These are phyloP conservation scores for Exophiala lecanii-corni DNA, from an alignment of 2,329 filamentous ascomycete species.

Conservation along the genomic window DNA sequence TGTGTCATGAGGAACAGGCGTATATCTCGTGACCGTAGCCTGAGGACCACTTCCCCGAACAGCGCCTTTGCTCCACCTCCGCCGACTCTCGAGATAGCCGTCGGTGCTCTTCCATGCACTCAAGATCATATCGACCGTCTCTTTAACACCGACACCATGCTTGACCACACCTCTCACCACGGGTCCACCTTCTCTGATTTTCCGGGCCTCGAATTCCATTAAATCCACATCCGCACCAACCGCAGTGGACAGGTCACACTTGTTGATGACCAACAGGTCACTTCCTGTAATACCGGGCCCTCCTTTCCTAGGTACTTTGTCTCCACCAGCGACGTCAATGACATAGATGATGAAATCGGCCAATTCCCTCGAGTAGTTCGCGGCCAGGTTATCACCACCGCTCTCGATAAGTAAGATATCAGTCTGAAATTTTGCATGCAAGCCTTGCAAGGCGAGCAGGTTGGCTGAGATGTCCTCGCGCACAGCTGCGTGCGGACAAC, in stretches of 20 bases:
- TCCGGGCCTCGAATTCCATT: constrained; percentile 90
- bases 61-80: constrained; percentile 41
- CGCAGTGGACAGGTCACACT: constrained; percentile 87
- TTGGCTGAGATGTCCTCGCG: constrained; percentile 95
- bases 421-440: constrained; percentile 73
- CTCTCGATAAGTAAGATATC: constrained; percentile 91
- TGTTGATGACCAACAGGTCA: constrained; percentile 90
- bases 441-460: constrained; percentile 82
- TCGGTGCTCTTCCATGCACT: constrained; percentile 92
- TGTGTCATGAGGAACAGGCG: constrained; percentile 5
- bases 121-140: constrained; percentile 81
- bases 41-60: constrained; percentile 29
- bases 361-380: constrained; percentile 91
- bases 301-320: constrained; percentile 94
- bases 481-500: constrained; percentile 93
- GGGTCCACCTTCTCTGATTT: constrained; percentile 92
- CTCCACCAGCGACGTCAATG: constrained; percentile 91
- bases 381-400: constrained; percentile 92
- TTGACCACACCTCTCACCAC: constrained; percentile 98
- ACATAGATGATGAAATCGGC: constrained; percentile 99
- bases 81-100: constrained; percentile 50
- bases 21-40: constrained; percentile 17
- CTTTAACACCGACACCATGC: constrained; percentile 74
- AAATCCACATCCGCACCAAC: constrained; percentile 86
- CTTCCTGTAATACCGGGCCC: constrained; percentile 96